phyloP scores from a whole-genome alignment of 257 asterid species.

The Solanum tarijense region DNA sequence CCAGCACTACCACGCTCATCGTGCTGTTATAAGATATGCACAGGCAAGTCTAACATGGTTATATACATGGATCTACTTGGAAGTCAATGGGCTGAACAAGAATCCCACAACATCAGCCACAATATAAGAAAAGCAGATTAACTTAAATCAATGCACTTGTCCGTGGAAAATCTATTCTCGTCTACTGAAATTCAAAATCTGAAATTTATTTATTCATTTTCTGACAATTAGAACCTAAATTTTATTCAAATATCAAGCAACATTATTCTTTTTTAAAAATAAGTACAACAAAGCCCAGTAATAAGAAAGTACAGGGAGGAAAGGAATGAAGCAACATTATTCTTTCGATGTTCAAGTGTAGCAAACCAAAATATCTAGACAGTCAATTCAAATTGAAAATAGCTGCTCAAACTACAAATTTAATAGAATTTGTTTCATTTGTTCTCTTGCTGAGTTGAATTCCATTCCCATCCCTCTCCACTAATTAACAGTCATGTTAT shows the following conservation, averaged over 20 bases:
- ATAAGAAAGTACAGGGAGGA: neutral
- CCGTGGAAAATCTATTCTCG: neutral
- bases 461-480: neutral
- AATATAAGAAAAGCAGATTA: neutral
- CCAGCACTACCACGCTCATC: conserved; percentile 70
- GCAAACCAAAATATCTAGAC: neutral
- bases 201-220: neutral
- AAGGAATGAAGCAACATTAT: neutral
- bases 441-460: neutral
- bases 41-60: conserved; percentile 78
- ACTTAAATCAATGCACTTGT: neutral
- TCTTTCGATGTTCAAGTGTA: neutral
- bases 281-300: neutral
- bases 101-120: conserved; percentile 30
- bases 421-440: neutral
- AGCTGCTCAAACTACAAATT: neutral
- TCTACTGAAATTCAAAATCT: neutral
- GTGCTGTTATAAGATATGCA: conserved; percentile 91
- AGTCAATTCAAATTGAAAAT: neutral
- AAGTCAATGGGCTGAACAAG: conserved; percentile 49
- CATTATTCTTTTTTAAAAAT: neutral
- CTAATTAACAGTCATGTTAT: neutral
- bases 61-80: conserved; percentile 44
- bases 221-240: neutral
- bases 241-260: neutral